phyloP scores from a whole-genome alignment of 1,284 basidiomycete species.

The Ustilago vetiveriae region DNA sequence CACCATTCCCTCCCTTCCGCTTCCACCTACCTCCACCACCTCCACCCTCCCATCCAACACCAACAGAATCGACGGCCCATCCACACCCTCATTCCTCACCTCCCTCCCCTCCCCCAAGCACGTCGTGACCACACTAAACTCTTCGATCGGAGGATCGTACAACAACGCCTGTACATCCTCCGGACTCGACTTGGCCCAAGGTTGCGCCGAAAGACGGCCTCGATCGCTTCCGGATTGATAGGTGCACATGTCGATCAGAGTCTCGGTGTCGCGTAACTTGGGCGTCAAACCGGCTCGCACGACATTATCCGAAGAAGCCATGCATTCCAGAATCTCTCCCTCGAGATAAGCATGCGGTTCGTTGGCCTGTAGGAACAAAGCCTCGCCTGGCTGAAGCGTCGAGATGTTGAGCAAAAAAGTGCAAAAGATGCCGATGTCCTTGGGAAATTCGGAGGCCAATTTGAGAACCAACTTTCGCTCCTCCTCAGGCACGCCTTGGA shows the following conservation, averaged over 20 bases:
- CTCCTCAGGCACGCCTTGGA: conserved; percentile 18
- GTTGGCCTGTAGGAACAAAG: conserved; percentile 92
- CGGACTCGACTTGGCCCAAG: conserved; percentile 2
- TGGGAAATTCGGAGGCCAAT: conserved; percentile 84
- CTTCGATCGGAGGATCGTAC: conserved; percentile 94
- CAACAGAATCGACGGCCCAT: conserved; percentile 86
- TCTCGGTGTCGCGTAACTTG: conserved; percentile 90
- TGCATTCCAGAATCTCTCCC: conserved; percentile 66
- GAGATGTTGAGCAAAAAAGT: conserved; percentile 90
- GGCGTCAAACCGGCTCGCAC: conserved; percentile 97
- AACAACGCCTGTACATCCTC: conserved; percentile 66
- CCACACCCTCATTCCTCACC: conserved; percentile 74
- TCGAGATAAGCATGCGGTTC: conserved; percentile 96
- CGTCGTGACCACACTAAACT: conserved; percentile 85
- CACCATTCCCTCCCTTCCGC: no score
- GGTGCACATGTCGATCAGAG: conserved; percentile 86
- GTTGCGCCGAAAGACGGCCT: conserved; percentile 70
- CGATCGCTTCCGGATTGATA: conserved; percentile 73
- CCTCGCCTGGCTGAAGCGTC: conserved; percentile 81
- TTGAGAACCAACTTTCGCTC: conserved; percentile 75
- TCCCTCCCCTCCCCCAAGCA: conserved; percentile 70
- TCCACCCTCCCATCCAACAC: conserved; percentile 77
- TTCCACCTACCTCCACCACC: conserved; percentile 47
- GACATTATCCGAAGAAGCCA: conserved; percentile 80
- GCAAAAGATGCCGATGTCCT: conserved; percentile 93